Conservation (phyloP, 352 stramenopile genomes). For the Pythium chondricola region DNA sequence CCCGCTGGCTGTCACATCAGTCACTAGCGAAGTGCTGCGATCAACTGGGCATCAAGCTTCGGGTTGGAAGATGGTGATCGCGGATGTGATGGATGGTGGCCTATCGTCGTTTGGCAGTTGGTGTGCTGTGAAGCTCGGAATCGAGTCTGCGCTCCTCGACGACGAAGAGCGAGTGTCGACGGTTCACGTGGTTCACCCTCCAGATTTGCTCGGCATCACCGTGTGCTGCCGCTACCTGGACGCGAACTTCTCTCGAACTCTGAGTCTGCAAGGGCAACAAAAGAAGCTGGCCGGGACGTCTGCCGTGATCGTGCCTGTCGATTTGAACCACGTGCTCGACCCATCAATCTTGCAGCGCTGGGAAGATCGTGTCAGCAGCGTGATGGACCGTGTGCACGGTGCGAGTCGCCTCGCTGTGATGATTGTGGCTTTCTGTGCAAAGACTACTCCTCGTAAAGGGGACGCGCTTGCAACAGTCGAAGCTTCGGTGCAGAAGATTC, state of each 20-base stretch:
- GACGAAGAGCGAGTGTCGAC: slow-evolving; percentile 20
- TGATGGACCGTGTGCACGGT: slow-evolving; percentile 28
- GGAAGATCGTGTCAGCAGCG: slow-evolving; percentile 31
- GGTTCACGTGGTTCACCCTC: slow-evolving; percentile 15
- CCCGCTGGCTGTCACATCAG: slow-evolving; percentile 26
- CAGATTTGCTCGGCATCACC: slow-evolving; percentile 20
- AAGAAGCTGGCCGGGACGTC: slow-evolving; percentile 33
- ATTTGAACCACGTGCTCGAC: slow-evolving; percentile 37
- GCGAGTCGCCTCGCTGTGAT: slow-evolving; percentile 29
- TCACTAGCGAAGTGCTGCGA: slow-evolving; percentile 17
- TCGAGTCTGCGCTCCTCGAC: slow-evolving; percentile 18
- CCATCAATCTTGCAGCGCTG: slow-evolving; percentile 24
- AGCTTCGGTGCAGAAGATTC: slow-evolving; percentile 5
- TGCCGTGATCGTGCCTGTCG: slow-evolving; percentile 48
- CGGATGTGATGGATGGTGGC: slow-evolving; percentile 51
- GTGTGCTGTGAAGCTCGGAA: slow-evolving; percentile 53
- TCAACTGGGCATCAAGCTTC: slow-evolving; percentile 3
- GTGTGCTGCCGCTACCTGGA: slow-evolving; percentile 65
- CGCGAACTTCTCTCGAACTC: slow-evolving; percentile 16
- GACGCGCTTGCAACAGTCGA: slow-evolving; percentile 16
- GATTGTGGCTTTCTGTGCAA: slow-evolving; percentile 31
- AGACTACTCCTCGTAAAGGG: neutral
- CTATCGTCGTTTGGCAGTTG: slow-evolving; percentile 65
- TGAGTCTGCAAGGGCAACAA: slow-evolving; percentile 15
- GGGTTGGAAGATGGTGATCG: slow-evolving; percentile 68